Evolutionary conservation across 495 filamentous ascomycete genomes (phyloP).

Genomic region (Hyaloscypha variabilis): DNA sequence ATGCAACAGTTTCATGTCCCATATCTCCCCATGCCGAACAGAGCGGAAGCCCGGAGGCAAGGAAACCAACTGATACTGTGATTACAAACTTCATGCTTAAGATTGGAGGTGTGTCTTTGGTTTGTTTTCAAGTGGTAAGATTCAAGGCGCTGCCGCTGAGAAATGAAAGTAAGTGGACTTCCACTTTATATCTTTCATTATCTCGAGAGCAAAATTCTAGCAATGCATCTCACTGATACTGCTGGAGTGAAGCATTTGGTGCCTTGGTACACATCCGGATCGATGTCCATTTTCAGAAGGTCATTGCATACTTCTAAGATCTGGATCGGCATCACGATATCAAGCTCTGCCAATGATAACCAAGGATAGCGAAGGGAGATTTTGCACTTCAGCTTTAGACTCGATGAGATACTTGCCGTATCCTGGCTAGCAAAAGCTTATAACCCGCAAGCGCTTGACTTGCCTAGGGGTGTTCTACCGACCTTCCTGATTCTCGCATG

Average conservation of each 20-base stretch:
- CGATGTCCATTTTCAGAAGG: background rate
- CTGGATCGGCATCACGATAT: background rate
- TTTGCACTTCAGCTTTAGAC: background rate
- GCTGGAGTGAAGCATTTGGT: background rate
- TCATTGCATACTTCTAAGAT: background rate
- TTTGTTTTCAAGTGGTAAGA: background rate
- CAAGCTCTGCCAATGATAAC: background rate
- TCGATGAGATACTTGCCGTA: background rate
- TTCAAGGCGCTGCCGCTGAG: background rate
- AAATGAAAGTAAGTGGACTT: background rate
- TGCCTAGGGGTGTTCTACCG: background rate
- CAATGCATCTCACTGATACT: background rate
- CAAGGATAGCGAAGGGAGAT: background rate
- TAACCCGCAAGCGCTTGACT: background rate
- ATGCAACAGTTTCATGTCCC: slow-evolving; percentile 53
- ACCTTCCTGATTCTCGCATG: background rate
- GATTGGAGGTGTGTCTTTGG: background rate
- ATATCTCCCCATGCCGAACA: slow-evolving; percentile 49
- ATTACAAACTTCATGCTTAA: slow-evolving; percentile 17
- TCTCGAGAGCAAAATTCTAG: background rate
- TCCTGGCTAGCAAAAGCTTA: background rate
- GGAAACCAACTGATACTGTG: slow-evolving; percentile 2
- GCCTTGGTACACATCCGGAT: background rate
- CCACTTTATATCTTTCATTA: background rate
- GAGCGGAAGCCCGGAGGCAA: slow-evolving; percentile 8